Evolutionary conservation across 352 stramenopile genomes (phyloP).

Genomic region (Phytophthora syringae): DNA sequence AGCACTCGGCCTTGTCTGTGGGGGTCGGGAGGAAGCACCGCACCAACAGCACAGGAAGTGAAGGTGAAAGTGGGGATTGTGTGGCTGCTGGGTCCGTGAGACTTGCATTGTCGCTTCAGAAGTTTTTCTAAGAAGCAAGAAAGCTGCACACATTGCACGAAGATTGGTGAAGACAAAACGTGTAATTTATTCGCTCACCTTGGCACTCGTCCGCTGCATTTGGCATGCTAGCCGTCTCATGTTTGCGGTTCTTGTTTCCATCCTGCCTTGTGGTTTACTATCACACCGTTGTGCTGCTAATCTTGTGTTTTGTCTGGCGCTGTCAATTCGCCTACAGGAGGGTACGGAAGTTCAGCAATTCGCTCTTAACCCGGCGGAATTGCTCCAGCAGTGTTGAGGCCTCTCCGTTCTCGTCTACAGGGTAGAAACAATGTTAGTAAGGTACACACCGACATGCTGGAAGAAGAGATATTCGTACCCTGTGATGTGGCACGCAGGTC

Average conservation of each 20-base stretch:
- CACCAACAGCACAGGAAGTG: conserved; percentile 36
- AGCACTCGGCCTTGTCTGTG: conserved; percentile 73
- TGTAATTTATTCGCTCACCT: conserved; percentile 65
- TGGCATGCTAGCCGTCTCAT: background rate
- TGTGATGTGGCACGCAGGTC: conserved; percentile 80
- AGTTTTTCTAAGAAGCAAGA: conserved; percentile 36
- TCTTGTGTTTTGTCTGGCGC: conserved; percentile 14
- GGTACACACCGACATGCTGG: background rate
- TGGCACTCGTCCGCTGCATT: conserved; percentile 16
- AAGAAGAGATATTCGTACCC: conserved; percentile 43
- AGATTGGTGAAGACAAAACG: conserved; percentile 37
- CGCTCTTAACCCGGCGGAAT: conserved; percentile 75
- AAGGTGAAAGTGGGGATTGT: conserved; percentile 33
- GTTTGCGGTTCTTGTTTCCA: conserved; percentile 3
- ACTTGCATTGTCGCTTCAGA: conserved; percentile 72
- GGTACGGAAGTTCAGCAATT: conserved; percentile 77
- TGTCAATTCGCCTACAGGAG: conserved; percentile 55
- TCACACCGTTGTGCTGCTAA: conserved; percentile 16
- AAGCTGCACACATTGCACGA: conserved; percentile 6
- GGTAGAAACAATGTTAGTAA: conserved; percentile 15
- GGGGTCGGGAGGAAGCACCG: conserved; percentile 56
- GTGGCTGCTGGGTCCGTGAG: conserved; percentile 64
- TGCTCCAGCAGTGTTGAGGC: conserved; percentile 67
- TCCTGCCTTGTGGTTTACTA: conserved; percentile 16
- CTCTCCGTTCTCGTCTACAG: conserved; percentile 67